phyloP scores from a whole-genome alignment of 768 basidiomycete species.

The Infundibulicybe gibba region DNA sequence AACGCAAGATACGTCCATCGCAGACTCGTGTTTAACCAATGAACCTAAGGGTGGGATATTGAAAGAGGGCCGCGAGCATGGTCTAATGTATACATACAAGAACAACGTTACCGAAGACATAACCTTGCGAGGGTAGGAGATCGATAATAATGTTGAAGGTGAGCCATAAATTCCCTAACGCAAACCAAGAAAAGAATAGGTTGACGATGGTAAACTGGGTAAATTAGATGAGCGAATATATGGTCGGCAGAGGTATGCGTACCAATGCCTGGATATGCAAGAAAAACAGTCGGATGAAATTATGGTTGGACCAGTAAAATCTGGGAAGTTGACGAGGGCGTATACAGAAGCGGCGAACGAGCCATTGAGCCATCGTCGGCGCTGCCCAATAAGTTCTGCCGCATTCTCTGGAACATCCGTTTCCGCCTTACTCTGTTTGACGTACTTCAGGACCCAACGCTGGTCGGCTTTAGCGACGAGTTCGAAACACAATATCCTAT shows the following conservation, averaged over 20 bases:
- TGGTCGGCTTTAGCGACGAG: constrained; percentile 91
- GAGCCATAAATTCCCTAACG: constrained; percentile 14
- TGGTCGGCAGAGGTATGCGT: too few relatives aligned
- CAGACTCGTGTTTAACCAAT: too few relatives aligned
- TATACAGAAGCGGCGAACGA: constrained; percentile 98
- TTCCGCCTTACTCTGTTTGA: constrained; percentile 89
- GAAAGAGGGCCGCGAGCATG: too few relatives aligned
- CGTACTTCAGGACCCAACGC: constrained; percentile 93
- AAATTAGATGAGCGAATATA: too few relatives aligned
- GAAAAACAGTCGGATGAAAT: constrained; percentile 83
- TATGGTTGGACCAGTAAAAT: constrained; percentile 87
- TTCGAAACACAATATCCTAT: constrained; percentile 92
- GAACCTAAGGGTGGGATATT: too few relatives aligned
- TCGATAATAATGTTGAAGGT: too few relatives aligned
- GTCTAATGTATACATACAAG: too few relatives aligned
- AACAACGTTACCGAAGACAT: too few relatives aligned
- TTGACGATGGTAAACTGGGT: too few relatives aligned
- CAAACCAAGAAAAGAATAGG: constrained; percentile 89
- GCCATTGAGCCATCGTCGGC: constrained; percentile 95
- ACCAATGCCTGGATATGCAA: constrained; percentile 56
- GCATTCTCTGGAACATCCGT: constrained; percentile 95
- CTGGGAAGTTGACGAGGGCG: constrained; percentile 90
- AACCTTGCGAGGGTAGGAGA: too few relatives aligned
- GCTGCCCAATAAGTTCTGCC: constrained; percentile 92
- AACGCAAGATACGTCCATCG: too few relatives aligned